Evolutionary conservation across 2,329 filamentous ascomycete genomes (phyloP), one percentile per base, ranked within the genome.

Genomic region (Epichloe amarillans): DNA sequence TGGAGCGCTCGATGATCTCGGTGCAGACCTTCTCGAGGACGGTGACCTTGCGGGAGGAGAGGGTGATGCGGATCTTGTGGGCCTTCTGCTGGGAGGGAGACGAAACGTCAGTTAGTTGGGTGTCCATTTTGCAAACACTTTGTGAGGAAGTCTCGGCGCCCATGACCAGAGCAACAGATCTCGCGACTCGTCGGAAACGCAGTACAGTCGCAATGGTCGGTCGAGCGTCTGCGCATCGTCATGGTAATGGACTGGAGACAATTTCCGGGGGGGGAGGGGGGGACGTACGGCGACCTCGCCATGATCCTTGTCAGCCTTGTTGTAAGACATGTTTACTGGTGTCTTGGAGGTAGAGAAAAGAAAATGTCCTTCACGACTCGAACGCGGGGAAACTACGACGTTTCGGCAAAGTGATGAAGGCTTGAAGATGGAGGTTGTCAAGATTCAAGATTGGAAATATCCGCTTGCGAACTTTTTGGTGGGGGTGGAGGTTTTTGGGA

Each of bases 1-100:
- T 95, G 69, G 93, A 89, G 69, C 93, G 91, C 77, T 98, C 93
- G 72, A 97, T 90, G 72, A 98, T 87, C 79, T 97, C 93, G 69
- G 83, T 79, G 83, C 88, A 96, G 71, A 97, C 91, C 79, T 95
- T 95, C 83, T 97, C 93, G 69, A 97, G 88, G 63, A 89, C 83
- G 69, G 84, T 77, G 69, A 97, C 91, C 78, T 96, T 96, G 79
- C 88, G 87, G 66, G 82, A 87, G 72, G 90, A 93, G 66, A 96
- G 81, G 73, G 91, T 97, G 82, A 97, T 96, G 72, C 91, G 88
- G 82, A 95, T 95, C 78, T 90, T 89, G 84, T 95, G 88, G 78
- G 86, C 85, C 84, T 95, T 94, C 82, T 85, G 61, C 49, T 23
- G 38, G 5, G 42, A 15, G 19, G 19, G 21, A 11, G 41, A 46